phyloP scores from a whole-genome alignment of 1,284 basidiomycete species.

The Ustilago nuda region DNA sequence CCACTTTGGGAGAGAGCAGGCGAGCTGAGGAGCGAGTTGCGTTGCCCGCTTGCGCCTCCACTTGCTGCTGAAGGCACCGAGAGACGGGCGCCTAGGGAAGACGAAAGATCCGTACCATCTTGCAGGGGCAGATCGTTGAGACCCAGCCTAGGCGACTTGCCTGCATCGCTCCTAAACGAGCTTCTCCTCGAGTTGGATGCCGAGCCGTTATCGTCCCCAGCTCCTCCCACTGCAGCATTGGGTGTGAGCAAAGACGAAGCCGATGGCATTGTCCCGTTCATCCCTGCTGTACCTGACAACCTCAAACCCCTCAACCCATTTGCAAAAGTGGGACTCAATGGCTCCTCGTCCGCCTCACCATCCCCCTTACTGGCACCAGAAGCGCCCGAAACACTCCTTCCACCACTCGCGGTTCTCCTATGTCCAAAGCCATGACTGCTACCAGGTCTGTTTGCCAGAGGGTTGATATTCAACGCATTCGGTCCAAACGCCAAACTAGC shows the following conservation, averaged over 20 bases:
- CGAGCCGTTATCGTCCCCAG: conserved; percentile 21
- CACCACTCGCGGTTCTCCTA: conserved; percentile 48
- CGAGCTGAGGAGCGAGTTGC: conserved; percentile 24
- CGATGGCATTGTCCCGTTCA: conserved; percentile 15
- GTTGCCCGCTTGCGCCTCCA: conserved; percentile 11
- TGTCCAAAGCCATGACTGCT: conserved; percentile 30
- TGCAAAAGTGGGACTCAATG: conserved; percentile 45
- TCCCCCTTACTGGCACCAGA: conserved; percentile 41
- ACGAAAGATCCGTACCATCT: conserved; percentile 16
- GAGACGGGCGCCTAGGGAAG: conserved; percentile 26
- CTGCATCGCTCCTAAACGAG: conserved; percentile 46
- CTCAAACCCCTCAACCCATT: conserved; percentile 46
- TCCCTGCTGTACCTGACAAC: conserved; percentile 38
- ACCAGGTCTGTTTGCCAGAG: conserved; percentile 14
- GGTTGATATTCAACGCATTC: conserved; percentile 46
- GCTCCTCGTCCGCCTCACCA: conserved; percentile 37
- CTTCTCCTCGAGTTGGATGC: conserved; percentile 50
- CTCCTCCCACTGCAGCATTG: background rate
- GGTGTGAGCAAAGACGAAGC: conserved; percentile 30
- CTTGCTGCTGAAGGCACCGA: conserved; percentile 21
- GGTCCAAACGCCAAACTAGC: conserved; percentile 60
- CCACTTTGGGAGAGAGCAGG: conserved; percentile 47
- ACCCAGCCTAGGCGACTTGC: conserved; percentile 28
- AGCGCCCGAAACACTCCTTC: conserved; percentile 43
- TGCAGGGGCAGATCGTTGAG: conserved; percentile 15